These are phyloP conservation scores for Fusarium phyllophilum DNA, from an alignment of 2,329 filamentous ascomycete genomes.

Conservation along the genomic window DNA sequence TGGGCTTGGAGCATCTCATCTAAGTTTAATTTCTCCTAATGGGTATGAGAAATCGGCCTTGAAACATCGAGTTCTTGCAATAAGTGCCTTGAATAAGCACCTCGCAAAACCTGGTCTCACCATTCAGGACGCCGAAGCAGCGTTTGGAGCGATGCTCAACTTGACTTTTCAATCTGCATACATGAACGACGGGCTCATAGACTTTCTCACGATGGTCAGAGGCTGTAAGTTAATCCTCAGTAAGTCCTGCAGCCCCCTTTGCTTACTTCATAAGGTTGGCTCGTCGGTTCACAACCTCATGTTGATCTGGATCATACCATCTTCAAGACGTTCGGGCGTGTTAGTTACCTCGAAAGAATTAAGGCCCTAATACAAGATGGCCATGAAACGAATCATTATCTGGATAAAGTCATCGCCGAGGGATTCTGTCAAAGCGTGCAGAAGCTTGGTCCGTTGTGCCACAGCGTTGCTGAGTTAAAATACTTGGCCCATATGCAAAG, in stretches of 20 bases:
- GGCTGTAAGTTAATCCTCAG: conserved; percentile 47
- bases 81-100: conserved; percentile 49
- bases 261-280: conserved; percentile 34
- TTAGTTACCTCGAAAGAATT: conserved; percentile 45
- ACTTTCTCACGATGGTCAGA: conserved; percentile 53
- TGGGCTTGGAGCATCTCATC: conserved; percentile 53
- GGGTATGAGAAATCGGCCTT: conserved; percentile 45
- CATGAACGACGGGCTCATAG: conserved; percentile 53
- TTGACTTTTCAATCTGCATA: conserved; percentile 53
- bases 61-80: conserved; percentile 51
- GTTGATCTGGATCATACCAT: conserved; percentile 33
- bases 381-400: conserved; percentile 5
- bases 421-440: conserved; percentile 46
- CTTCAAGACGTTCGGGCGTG: conserved; percentile 42
- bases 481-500: conserved; percentile 47
- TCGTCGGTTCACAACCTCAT: conserved; percentile 39
- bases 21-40: conserved; percentile 42
- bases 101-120: conserved; percentile 45
- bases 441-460: conserved; percentile 45
- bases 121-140: conserved; percentile 49
- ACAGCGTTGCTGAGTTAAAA: conserved; percentile 45
- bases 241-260: neutral
- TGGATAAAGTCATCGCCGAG: conserved; percentile 35
- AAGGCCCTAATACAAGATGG: conserved; percentile 32
- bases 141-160: conserved; percentile 50